Evolutionary conservation across 2,329 filamentous ascomycete genomes (phyloP).

Genomic region (Botryotinia globosa): DNA sequence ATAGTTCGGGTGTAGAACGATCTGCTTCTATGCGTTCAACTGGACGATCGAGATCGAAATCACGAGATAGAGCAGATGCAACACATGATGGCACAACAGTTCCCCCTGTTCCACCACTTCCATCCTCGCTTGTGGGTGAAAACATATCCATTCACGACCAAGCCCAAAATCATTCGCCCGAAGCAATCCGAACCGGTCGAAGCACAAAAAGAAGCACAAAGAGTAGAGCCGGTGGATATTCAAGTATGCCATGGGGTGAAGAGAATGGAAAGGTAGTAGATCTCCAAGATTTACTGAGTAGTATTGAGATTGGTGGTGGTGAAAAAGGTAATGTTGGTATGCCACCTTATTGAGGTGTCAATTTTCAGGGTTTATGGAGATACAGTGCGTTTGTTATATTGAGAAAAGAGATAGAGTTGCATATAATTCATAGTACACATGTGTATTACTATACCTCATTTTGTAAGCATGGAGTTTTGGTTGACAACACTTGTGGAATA

Average conservation of each 20-base stretch:
- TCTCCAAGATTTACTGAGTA: constrained; percentile 36
- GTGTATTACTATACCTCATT: constrained; percentile 16
- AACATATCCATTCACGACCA: constrained; percentile 30
- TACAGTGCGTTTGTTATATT: background rate
- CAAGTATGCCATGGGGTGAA: constrained; percentile 31
- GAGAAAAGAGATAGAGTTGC: constrained; percentile 6
- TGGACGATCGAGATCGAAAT: constrained; percentile 35
- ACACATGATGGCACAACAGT: constrained; percentile 31
- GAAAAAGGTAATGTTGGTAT: constrained; percentile 31
- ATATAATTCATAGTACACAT: constrained; percentile 15
- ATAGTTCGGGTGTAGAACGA: constrained; percentile 27
- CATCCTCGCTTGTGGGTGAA: constrained; percentile 30
- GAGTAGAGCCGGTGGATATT: constrained; percentile 24
- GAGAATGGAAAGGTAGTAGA: constrained; percentile 27
- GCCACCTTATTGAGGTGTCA: constrained; percentile 35
- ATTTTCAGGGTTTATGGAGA: background rate
- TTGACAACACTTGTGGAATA: background rate
- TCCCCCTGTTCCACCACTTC: constrained; percentile 37
- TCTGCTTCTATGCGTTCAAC: constrained; percentile 32
- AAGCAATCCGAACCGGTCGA: constrained; percentile 25
- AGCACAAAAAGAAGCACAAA: constrained; percentile 26
- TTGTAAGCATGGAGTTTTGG: constrained; percentile 16
- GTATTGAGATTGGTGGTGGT: constrained; percentile 33
- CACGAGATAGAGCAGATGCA: constrained; percentile 32
- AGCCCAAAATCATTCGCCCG: constrained; percentile 25